phyloP scores from a whole-genome alignment of 2,329 filamentous ascomycete species.

The Trichoderma atroviride region DNA sequence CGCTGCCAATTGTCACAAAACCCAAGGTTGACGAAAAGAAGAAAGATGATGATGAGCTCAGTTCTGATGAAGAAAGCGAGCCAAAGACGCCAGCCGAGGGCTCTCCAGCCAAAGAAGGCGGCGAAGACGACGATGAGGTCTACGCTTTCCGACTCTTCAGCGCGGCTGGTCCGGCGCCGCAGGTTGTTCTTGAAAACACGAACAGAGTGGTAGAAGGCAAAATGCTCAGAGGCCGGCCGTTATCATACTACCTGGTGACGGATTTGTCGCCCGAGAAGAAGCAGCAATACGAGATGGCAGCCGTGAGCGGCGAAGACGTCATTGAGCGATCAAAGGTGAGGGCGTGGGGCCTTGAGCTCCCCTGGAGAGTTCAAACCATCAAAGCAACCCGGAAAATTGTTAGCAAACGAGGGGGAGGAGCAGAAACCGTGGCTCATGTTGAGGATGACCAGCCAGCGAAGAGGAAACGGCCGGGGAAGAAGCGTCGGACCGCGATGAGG shows the following conservation, averaged over 20 bases:
- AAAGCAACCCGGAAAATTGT: conserved; percentile 39
- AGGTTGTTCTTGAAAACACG: conserved; percentile 54
- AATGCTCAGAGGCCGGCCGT: conserved; percentile 44
- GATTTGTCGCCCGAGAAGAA: conserved; percentile 43
- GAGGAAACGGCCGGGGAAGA: conserved; percentile 59
- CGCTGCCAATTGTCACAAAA: neutral
- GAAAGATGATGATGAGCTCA: neutral
- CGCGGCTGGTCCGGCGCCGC: conserved; percentile 48
- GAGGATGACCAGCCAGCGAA: conserved; percentile 32
- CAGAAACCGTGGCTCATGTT: conserved; percentile 27
- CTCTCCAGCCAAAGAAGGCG: conserved; percentile 31
- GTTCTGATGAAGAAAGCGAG: conserved; percentile 8
- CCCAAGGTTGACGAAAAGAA: neutral
- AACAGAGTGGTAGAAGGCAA: conserved; percentile 43
- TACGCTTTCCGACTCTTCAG: conserved; percentile 62
- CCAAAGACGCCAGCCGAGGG: conserved; percentile 13
- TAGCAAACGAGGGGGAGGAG: conserved; percentile 28
- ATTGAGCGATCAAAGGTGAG: conserved; percentile 46
- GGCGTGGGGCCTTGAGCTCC: conserved; percentile 62
- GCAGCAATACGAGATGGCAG: conserved; percentile 47
- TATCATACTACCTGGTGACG: conserved; percentile 53
- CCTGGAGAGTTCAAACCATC: conserved; percentile 59
- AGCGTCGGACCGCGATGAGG: conserved; percentile 56
- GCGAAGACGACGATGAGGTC: conserved; percentile 33
- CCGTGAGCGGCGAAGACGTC: conserved; percentile 57